Evolutionary conservation across 2,329 filamentous ascomycete species (phyloP), one percentile per base, ranked within the genome.

Genomic region (Lachnellula arida): DNA sequence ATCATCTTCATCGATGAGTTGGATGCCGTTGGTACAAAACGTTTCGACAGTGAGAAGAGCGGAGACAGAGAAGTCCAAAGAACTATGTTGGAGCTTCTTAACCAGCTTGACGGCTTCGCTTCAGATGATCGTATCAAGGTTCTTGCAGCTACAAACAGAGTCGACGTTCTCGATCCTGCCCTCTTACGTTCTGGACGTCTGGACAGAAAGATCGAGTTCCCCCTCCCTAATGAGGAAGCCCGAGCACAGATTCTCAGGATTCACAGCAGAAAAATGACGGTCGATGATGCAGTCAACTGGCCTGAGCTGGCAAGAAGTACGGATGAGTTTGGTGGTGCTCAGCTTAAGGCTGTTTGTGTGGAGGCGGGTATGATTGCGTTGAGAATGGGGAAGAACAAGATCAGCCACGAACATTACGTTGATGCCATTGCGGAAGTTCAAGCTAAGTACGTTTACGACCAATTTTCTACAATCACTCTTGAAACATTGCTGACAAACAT

Each of bases 1-100:
- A 99, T 99, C 74, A 99, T 99, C 74, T 99, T 99, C 80, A 97
- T 99, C 68, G 94, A 99, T 76, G 94, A 99, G 75, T 78, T 99
- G 61, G 94, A 99, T 72, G 94, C 94, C 56, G 88, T 99, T n/a
- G 94, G 94, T 64, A 97, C 93, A 53, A 97, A 97, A 78, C 93
- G 94, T 70, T 99, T 99, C 78, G 94, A 99, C 74, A 96, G 90
- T 65, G 92, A 97, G 72, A 99, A 97, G 81, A 94, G 89, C 58
- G 94, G 94, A 76, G 94, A 99, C 73, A 84, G 94, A 73, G 94
- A 99, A 77, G 94, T 99, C 44, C 94, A 99, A 77, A 85, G 94
- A 72, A 99, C 94, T 56, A 99, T 99, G 95, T 79, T 99, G 77
- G 94, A 99, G 74, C 83, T 99, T 54, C 87, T 99, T 63, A 99